phyloP scores from a whole-genome alignment of 2,329 filamentous ascomycete species.

The Nemania sp. region DNA sequence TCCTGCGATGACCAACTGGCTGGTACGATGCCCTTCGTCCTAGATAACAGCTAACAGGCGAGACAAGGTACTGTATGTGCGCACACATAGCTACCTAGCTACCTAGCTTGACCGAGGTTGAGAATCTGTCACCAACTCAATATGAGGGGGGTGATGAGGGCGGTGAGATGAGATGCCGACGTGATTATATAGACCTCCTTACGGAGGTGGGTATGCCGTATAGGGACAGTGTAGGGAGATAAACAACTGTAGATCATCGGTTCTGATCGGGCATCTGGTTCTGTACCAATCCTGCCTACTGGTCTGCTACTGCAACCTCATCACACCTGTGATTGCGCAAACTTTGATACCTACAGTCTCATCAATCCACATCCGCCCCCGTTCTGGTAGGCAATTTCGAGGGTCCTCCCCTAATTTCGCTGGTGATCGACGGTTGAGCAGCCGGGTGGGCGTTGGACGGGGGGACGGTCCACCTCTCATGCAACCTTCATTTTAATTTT shows the following conservation, averaged over 20 bases:
- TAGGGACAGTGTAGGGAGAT: too few relatives aligned
- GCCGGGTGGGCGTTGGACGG: constrained; percentile 29
- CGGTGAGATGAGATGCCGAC: constrained; percentile 5
- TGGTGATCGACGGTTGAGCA: constrained; percentile 41
- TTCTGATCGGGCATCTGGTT: not conserved
- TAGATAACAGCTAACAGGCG: too few relatives aligned
- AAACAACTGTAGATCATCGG: constrained; percentile 7
- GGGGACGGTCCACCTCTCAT: constrained; percentile 21
- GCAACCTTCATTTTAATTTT: constrained; percentile 38
- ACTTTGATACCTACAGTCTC: constrained; percentile 24
- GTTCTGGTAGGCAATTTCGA: constrained; percentile 38
- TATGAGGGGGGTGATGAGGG: not conserved
- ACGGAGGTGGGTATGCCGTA: not conserved
- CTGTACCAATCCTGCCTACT: not conserved
- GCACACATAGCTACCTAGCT: too few relatives aligned
- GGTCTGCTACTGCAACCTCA: constrained; percentile 14
- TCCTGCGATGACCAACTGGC: not conserved
- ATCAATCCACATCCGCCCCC: constrained; percentile 17
- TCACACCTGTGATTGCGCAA: constrained; percentile 31
- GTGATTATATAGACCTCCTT: constrained; percentile 4
- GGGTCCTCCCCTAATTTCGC: constrained; percentile 40
- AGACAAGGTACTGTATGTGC: too few relatives aligned
- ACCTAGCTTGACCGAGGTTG: not conserved
- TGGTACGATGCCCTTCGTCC: not conserved
- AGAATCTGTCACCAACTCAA: not conserved